These are phyloP conservation scores for Xylariomycetidae sp. DNA, from an alignment of 2,329 filamentous ascomycete genomes.

Conservation along the genomic window DNA sequence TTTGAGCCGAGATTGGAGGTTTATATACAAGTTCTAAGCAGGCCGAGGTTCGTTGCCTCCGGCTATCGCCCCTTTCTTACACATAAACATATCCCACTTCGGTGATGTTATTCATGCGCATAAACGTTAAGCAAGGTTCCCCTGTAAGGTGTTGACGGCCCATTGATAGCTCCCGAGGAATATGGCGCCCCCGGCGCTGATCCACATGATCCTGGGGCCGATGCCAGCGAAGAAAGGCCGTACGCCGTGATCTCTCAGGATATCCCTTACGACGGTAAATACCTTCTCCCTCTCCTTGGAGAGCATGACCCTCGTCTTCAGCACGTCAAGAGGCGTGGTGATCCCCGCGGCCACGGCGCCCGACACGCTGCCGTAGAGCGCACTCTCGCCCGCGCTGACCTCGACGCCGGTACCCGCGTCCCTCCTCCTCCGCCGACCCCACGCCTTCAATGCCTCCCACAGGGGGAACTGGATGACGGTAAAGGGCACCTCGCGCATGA, in stretches of 20 bases:
- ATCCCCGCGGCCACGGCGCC: conserved; percentile 81
- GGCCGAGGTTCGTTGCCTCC: too few species aligned
- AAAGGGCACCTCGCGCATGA: conserved; percentile 94
- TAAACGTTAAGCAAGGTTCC: conserved; percentile 13
- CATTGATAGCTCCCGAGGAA: conserved; percentile 93
- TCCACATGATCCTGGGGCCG: conserved; percentile 87
- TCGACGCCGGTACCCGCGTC: conserved; percentile 21
- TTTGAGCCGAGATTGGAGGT: too few species aligned
- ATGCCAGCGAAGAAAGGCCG: conserved; percentile 70
- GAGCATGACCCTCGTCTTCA: conserved; percentile 97
- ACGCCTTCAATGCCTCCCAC: conserved; percentile 88
- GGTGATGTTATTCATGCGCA: too few species aligned
- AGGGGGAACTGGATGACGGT: conserved; percentile 96
- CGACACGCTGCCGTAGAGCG: conserved; percentile 75
- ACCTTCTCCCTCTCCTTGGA: conserved; percentile 62
- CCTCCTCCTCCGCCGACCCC: conserved; percentile 42
- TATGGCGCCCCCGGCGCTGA: conserved; percentile 87
- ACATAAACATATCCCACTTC: too few species aligned
- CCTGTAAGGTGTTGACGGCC: conserved; percentile 69
- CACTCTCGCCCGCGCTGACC: conserved; percentile 73
- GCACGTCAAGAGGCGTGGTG: conserved; percentile 90
- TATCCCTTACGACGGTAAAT: conserved; percentile 54
- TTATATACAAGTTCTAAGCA: too few species aligned
- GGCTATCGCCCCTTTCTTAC: too few species aligned
- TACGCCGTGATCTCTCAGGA: conserved; percentile 60